Evolutionary conservation across 1,284 basidiomycete genomes (phyloP), one percentile per base, ranked within the genome.

Genomic region (Neonothopanus nambi): DNA sequence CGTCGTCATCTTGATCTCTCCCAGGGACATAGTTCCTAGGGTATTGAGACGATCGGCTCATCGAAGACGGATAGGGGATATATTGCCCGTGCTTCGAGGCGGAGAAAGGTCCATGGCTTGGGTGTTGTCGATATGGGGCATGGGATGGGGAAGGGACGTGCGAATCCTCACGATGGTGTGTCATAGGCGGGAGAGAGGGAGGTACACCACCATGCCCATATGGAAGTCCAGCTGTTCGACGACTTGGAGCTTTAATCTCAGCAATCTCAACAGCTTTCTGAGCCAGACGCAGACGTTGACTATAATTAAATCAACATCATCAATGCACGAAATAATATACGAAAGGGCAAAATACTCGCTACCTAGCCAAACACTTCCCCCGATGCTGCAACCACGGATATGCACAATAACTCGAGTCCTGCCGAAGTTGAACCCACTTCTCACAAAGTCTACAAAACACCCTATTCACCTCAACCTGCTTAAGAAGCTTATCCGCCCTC

Each of bases 301-400:
- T 85, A 63, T 23, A 65, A 63, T 44, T 38, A 40, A 51, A 43
- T 35, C n/a, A n/a, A n/a, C n/a, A 21, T n/a, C 23, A 42, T 17
- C 7, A 17, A 36, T 20, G 13, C 18, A 20, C 15, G 7, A 7
- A 21, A n/a, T n/a, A n/a, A n/a, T n/a, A n/a, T n/a, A 49, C 61
- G 44, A 52, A 57, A 38, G 44, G 47, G 58, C 42, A 20, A 82
- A 84, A 63, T 63, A 89, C n/a, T n/a, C n/a, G n/a, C 87, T 82
- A 76, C 64, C 84, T 70, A 28, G 80, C 77, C 39, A 87, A 63
- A 69, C 87, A 89, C 66, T 88, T 89, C 38, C 74, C 78, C n/a
- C 84, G 77, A 64, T 89, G 87, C 66, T 88, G 85, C 51, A 81
- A 63, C 87, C 87, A 89, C 21, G 87, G 87, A 65, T 89, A 87